Base-by-base conservation (phyloP, 495 filamentous ascomycete genomes). In the Staphylotrichum longicolle region DNA sequence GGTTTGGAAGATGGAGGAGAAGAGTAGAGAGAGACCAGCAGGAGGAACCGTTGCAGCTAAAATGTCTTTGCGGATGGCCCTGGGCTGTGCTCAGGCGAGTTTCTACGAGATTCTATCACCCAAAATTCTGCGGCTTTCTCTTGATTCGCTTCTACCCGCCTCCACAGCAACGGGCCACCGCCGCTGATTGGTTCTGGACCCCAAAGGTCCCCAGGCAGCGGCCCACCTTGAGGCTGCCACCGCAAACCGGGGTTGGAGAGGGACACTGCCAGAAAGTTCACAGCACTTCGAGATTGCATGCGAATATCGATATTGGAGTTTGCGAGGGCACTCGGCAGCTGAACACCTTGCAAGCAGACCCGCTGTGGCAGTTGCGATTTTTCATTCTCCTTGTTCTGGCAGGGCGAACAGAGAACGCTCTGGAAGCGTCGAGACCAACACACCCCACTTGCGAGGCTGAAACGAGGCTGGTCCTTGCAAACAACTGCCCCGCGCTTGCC, bases 61-160 rank as follows among this genome's bases (percentile, higher is more conserved):
- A 74, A 75, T 72, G 63, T 66, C 50, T 64, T 66, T 57, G 61
- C 58, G 67, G 62, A 48, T 57, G 55, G 54, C 61, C 67, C 64
- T 60, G 66, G 66, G 68, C 65, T 62, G 61, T 65, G 65, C 63
- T 65, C 66, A 44, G 55, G 41, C 58, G 40, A 70, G 66, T 62
- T 75, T 75, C 72, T 51, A 75, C 68, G 69, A 65, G 72, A 70
- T 75, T 75, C 72, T 73, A 75, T 70, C 67, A 62, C 45, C 66
- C 68, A 67, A 63, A 67, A 60, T 70, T 71, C 71, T 61, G 51
- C 62, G 63, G 48, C 54, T 57, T 70, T 68, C 69, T 62, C 63
- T 54, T 74, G 68, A 70, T 70, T 74, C 66, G 71, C 48, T 67
- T 69, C 64, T 45, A 56, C 12, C 52, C 44, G 65, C 68, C 65